Evolutionary conservation across 768 basidiomycete genomes (phyloP).

Genomic region (Xerocomellus chrysenteron): DNA sequence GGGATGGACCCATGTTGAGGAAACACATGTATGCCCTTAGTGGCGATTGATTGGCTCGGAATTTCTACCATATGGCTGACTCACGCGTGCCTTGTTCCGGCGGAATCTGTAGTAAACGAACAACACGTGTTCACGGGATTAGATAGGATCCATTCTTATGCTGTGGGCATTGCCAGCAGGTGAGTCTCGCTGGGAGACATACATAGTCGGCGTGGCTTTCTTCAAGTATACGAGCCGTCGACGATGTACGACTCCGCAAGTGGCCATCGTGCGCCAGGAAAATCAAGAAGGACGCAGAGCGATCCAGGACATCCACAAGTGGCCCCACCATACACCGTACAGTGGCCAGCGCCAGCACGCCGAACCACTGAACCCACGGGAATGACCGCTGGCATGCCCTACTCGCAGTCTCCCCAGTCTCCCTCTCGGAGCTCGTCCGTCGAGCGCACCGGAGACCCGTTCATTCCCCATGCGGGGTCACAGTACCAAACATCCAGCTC

Average conservation of each 20-base stretch:
- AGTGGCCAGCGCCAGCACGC: slow-evolving; percentile 27
- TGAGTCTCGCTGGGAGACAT: background rate
- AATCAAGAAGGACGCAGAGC: slow-evolving; percentile 16
- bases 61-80: background rate
- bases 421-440: slow-evolving; percentile 24
- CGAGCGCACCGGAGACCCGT: slow-evolving; percentile 18
- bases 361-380: slow-evolving; percentile 19
- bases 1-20: background rate
- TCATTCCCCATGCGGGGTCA: slow-evolving; percentile 8
- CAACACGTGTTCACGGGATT: slow-evolving; percentile 7
- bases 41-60: background rate
- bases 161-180: background rate
- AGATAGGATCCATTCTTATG: background rate
- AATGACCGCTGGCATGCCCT: background rate
- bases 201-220: background rate
- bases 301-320: slow-evolving; percentile 25
- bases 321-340: slow-evolving; percentile 23
- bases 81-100: background rate
- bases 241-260: slow-evolving; percentile 16
- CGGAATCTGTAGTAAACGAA: background rate
- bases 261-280: slow-evolving; percentile 8
- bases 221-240: background rate
- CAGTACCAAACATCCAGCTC: slow-evolving; percentile 8
- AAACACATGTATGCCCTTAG: background rate
- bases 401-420: slow-evolving; percentile 9